phyloP scores from a whole-genome alignment of 768 basidiomycete genomes.

The Tricholoma sp. region DNA sequence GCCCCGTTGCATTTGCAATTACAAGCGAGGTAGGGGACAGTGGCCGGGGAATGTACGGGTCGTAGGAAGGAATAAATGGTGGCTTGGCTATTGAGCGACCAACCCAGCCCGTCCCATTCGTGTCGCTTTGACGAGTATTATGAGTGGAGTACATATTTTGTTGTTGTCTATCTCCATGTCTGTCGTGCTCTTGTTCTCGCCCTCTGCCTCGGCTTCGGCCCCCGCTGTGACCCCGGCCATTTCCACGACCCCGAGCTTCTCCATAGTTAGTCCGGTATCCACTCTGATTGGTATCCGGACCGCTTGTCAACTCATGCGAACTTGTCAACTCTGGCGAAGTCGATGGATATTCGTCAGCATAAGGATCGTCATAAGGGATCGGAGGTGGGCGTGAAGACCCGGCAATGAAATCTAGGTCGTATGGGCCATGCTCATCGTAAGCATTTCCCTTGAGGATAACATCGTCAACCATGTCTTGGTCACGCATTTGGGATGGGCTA shows the following conservation, averaged over 20 bases:
- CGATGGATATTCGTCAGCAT: slow-evolving; percentile 41
- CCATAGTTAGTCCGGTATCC: slow-evolving; percentile 1
- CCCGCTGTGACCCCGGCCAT: slow-evolving; percentile 34
- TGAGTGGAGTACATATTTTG: slow-evolving; percentile 6
- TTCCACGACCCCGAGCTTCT: slow-evolving; percentile 19
- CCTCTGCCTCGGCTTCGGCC: slow-evolving; percentile 31
- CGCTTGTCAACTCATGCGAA: not conserved
- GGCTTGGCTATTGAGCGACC: slow-evolving; percentile 14
- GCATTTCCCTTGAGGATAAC: slow-evolving; percentile 48
- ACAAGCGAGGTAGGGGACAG: slow-evolving; percentile 42
- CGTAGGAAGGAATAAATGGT: slow-evolving; percentile 23
- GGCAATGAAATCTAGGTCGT: slow-evolving; percentile 58
- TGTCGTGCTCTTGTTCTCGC: slow-evolving; percentile 25
- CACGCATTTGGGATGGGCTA: slow-evolving; percentile 45
- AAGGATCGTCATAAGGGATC: slow-evolving; percentile 77
- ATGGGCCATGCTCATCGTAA: slow-evolving; percentile 62
- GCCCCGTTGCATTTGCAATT: slow-evolving; percentile 42
- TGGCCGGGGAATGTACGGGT: slow-evolving; percentile 22
- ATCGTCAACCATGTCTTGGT: slow-evolving; percentile 48
- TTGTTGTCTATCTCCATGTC: slow-evolving; percentile 21
- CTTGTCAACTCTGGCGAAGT: not conserved
- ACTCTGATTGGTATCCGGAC: not conserved
- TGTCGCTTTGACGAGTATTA: slow-evolving; percentile 10
- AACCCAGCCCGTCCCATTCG: slow-evolving; percentile 10
- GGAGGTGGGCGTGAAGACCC: slow-evolving; percentile 62